Evolutionary conservation across 2,329 filamentous ascomycete genomes (phyloP).

Genomic region (Exophiala aquamarina): DNA sequence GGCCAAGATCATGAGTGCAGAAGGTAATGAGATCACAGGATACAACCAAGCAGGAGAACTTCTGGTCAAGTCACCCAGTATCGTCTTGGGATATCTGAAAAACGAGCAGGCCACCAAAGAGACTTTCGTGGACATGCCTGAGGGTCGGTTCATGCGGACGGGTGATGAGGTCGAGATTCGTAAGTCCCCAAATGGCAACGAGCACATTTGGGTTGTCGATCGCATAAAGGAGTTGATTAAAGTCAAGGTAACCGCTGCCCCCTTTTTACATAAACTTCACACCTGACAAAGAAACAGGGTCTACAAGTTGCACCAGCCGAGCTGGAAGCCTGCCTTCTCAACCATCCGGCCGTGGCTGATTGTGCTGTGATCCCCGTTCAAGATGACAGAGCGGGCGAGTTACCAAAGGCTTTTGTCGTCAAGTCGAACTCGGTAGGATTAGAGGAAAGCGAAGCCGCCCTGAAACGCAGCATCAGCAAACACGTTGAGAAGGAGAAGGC

Average conservation of each 20-base stretch:
- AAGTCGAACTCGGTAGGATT: conserved; percentile 54
- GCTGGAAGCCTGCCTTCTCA: conserved; percentile 75
- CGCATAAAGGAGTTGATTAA: conserved; percentile 78
- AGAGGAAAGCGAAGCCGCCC: conserved; percentile 52
- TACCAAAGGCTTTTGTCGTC: conserved; percentile 65
- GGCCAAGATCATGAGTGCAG: conserved; percentile 65
- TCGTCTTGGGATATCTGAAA: conserved; percentile 81
- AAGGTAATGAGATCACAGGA: conserved; percentile 68
- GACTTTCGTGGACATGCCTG: conserved; percentile 68
- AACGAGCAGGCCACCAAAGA: conserved; percentile 80
- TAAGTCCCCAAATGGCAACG: conserved; percentile 63
- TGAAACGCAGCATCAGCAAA: conserved; percentile 54
- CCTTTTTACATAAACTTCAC: not conserved
- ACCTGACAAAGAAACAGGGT: conserved; percentile 51
- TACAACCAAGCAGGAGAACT: conserved; percentile 79
- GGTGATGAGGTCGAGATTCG: conserved; percentile 79
- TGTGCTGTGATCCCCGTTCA: conserved; percentile 75
- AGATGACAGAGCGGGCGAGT: conserved; percentile 60
- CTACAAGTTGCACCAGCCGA: conserved; percentile 82
- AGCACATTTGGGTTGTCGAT: conserved; percentile 72
- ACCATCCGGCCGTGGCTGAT: conserved; percentile 73
- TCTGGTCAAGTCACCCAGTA: conserved; percentile 71
- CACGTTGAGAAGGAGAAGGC: conserved; percentile 63
- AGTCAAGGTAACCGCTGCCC: conserved; percentile 63
- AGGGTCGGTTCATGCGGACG: conserved; percentile 71